Evolutionary conservation across 1,139 yeast genomes (phyloP).

Genomic region (Candida sp.): DNA sequence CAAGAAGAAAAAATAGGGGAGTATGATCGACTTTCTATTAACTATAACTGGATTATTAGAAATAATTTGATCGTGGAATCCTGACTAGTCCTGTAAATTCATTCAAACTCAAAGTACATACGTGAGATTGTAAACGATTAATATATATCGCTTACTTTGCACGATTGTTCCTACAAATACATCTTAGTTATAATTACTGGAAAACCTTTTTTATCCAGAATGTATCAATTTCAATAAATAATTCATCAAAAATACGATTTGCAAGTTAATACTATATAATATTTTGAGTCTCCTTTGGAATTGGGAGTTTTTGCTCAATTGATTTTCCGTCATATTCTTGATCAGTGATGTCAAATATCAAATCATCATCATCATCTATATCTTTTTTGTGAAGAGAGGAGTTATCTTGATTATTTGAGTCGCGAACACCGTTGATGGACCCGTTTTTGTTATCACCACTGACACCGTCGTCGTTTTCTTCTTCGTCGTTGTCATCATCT

Average conservation of each 20-base stretch:
- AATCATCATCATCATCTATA: slow-evolving; percentile 20
- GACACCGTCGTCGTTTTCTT: slow-evolving; percentile 17
- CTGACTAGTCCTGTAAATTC: too few relatives aligned
- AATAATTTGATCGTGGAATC: too few relatives aligned
- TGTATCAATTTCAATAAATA: too few relatives aligned
- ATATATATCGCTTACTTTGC: too few relatives aligned
- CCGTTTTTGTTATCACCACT: slow-evolving; percentile 10
- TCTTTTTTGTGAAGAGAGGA: slow-evolving; percentile 2
- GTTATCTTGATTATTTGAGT: not conserved
- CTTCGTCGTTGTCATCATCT: slow-evolving; percentile 27
- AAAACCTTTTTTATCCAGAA: too few relatives aligned
- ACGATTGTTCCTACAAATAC: too few relatives aligned
- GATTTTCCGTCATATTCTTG: slow-evolving; percentile 9
- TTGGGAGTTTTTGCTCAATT: slow-evolving; percentile 12
- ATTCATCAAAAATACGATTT: not conserved
- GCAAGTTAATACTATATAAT: slow-evolving; percentile 6
- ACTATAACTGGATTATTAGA: too few relatives aligned
- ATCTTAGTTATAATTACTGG: too few relatives aligned
- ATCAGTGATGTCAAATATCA: slow-evolving; percentile 32
- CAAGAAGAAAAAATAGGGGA: too few relatives aligned
- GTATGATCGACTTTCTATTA: too few relatives aligned
- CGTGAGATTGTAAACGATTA: too few relatives aligned
- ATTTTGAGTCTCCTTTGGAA: slow-evolving; percentile 14
- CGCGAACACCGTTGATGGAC: slow-evolving; percentile 6
- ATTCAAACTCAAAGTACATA: too few relatives aligned